phyloP scores from a whole-genome alignment of 805 yeast species.

The Schwanniomyces polymorphus region DNA sequence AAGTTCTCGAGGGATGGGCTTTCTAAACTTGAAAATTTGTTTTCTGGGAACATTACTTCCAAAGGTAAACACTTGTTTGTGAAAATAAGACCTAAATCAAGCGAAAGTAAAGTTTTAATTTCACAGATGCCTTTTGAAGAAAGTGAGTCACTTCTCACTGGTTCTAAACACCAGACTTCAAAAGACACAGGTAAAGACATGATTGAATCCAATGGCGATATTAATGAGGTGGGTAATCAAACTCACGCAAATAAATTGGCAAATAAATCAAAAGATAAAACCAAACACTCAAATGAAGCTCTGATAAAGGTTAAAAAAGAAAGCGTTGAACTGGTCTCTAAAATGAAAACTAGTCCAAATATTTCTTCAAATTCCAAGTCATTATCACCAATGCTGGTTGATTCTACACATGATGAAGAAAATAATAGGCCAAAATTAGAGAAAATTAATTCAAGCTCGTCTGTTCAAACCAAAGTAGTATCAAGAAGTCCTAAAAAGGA shows the following conservation, averaged over 20 bases:
- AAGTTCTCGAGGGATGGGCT: neutral
- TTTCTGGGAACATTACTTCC: neutral
- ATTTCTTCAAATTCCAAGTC: neutral
- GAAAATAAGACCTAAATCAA: neutral
- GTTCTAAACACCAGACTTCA: neutral
- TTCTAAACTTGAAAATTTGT: neutral
- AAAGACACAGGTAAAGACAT: neutral
- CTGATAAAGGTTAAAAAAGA: neutral
- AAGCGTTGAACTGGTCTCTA: neutral
- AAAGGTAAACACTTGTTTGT: neutral
- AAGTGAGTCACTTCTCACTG: neutral
- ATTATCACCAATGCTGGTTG: neutral
- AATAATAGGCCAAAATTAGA: neutral
- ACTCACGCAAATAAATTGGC: no score
- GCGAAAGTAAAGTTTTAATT: neutral
- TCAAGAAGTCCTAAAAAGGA: neutral
- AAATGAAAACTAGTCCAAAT: neutral
- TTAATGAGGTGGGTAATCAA: no score
- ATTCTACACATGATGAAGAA: neutral
- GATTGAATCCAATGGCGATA: neutral
- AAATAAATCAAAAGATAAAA: neutral
- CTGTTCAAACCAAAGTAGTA: neutral
- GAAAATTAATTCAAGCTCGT: neutral
- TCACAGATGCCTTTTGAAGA: neutral
- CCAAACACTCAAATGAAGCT: neutral